Percentiles rank a stretch among this genome's conserved stretches.
These are phyloP conservation scores for Saksenaea oblongispora DNA, from an alignment of 371 early-diverging fungal species.

Conservation along the genomic window DNA sequence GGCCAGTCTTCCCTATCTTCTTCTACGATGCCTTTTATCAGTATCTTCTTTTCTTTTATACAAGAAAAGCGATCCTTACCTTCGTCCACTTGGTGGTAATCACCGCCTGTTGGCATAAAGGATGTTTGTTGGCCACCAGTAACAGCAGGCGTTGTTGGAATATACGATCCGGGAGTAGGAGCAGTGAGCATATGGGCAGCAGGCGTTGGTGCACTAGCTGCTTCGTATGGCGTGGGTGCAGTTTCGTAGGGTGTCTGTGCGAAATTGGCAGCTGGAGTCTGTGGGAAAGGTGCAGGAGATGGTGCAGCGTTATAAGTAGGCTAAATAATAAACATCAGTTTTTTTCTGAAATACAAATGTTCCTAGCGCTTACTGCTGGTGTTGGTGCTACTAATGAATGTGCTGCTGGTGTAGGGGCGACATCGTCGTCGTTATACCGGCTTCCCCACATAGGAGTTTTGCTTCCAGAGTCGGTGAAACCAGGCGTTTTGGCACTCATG, in stretches of 20 bases:
- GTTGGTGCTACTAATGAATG: constrained; percentile 39
- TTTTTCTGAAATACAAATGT: not conserved
- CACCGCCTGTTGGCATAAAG: constrained; percentile 63
- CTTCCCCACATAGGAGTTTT: constrained; percentile 54
- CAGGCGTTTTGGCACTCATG: constrained; percentile 72
- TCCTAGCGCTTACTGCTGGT: constrained; percentile 32
- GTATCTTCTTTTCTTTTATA: constrained; percentile 2
- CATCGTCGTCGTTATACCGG: constrained; percentile 30
- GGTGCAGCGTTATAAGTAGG: constrained; percentile 34
- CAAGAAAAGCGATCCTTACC: constrained; percentile 20
- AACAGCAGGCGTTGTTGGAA: constrained; percentile 58
- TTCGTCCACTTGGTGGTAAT: constrained; percentile 46
- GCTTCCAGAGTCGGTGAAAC: constrained; percentile 53
- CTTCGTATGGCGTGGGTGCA: constrained; percentile 40
- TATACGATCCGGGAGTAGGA: constrained; percentile 48
- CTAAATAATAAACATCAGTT: constrained; percentile 11
- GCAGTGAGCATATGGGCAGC: constrained; percentile 40
- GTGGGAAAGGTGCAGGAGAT: constrained; percentile 48
- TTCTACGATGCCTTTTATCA: constrained; percentile 24
- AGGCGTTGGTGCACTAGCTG: constrained; percentile 42
- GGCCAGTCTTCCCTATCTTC: constrained; percentile 61
- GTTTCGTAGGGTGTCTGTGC: constrained; percentile 39
- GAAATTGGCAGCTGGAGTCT: constrained; percentile 49
- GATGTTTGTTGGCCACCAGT: constrained; percentile 62
- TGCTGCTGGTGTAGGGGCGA: constrained; percentile 46